Percentiles rank a stretch among this genome's conserved stretches.
These are phyloP conservation scores for Xerocomellus intermedius DNA, from an alignment of 768 basidiomycete genomes.

Conservation along the genomic window DNA sequence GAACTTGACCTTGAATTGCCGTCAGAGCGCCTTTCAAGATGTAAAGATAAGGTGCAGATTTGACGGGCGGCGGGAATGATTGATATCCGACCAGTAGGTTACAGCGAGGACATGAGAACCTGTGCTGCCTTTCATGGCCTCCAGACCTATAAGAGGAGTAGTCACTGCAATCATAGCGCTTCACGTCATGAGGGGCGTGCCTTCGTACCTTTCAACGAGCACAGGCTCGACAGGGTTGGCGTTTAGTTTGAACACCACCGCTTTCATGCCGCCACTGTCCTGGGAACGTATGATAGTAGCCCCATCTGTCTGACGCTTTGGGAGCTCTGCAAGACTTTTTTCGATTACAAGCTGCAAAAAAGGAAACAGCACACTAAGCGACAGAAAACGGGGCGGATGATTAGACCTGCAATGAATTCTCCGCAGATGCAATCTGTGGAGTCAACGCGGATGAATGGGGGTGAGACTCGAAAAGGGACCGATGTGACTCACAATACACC, in stretches of 20 bases:
- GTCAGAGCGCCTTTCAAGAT: slow-evolving; percentile 79
- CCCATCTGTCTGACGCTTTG: slow-evolving; percentile 72
- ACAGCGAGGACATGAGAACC: slow-evolving; percentile 56
- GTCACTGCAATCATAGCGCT: slow-evolving; percentile 16
- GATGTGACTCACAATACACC: slow-evolving; percentile 67
- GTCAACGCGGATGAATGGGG: slow-evolving; percentile 13
- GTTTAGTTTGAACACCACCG: slow-evolving; percentile 85
- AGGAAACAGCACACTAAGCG: background rate
- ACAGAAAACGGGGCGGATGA: background rate
- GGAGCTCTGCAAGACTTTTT: slow-evolving; percentile 65
- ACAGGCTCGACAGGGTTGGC: slow-evolving; percentile 66
- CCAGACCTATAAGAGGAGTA: slow-evolving; percentile 42
- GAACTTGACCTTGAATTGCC: slow-evolving; percentile 86
- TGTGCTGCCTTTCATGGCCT: slow-evolving; percentile 75
- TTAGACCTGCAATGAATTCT: slow-evolving; percentile 72
- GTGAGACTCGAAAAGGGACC: slow-evolving; percentile 5
- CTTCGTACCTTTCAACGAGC: slow-evolving; percentile 71
- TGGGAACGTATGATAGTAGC: slow-evolving; percentile 78
- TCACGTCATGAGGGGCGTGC: slow-evolving; percentile 11
- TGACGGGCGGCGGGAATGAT: slow-evolving; percentile 69
- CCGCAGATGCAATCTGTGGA: slow-evolving; percentile 79
- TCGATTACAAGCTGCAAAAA: slow-evolving; percentile 72
- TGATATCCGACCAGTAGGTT: slow-evolving; percentile 65
- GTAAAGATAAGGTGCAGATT: slow-evolving; percentile 77
- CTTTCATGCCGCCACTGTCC: slow-evolving; percentile 53